Conservation (phyloP, 108 stramenopile species). For the Nitzschia sp. region DNA sequence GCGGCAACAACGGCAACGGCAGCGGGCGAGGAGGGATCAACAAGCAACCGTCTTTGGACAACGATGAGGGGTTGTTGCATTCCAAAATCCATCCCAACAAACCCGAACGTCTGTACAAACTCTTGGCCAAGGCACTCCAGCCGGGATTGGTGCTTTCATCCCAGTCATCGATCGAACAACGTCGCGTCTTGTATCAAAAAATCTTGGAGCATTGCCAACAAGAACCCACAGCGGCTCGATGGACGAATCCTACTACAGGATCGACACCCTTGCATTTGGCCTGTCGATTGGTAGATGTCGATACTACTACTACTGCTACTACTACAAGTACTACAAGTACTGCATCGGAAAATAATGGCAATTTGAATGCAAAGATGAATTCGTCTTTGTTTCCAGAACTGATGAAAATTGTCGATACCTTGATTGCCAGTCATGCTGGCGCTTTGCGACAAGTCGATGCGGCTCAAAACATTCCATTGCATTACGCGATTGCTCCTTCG, state of each 20-base stretch:
- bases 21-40: too few species aligned
- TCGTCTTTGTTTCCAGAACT: background rate
- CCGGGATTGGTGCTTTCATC: too few species aligned
- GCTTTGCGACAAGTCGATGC: conserved; percentile 27
- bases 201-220: conserved; percentile 15
- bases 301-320: background rate
- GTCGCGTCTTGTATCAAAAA: conserved; percentile 6
- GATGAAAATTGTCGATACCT: conserved; percentile 8
- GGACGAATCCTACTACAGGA: conserved; percentile 46
- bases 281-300: conserved; percentile 46
- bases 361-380: too few species aligned
- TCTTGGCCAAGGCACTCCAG: conserved; percentile 31
- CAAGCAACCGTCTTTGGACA: too few species aligned
- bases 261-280: conserved; percentile 77
- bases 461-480: conserved; percentile 58
- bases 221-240: conserved; percentile 26
- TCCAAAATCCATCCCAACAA: conserved; percentile 1
- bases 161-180: background rate
- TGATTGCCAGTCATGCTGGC: conserved; percentile 5
- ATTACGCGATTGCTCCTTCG: conserved; percentile 45
- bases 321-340: too few species aligned
- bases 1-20: background rate
- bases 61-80: background rate
- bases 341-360: too few species aligned
- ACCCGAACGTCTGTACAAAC: conserved; percentile 25